These are phyloP conservation scores for Linum tenue DNA, from an alignment of 345 rosid species.

Conservation along the genomic window DNA sequence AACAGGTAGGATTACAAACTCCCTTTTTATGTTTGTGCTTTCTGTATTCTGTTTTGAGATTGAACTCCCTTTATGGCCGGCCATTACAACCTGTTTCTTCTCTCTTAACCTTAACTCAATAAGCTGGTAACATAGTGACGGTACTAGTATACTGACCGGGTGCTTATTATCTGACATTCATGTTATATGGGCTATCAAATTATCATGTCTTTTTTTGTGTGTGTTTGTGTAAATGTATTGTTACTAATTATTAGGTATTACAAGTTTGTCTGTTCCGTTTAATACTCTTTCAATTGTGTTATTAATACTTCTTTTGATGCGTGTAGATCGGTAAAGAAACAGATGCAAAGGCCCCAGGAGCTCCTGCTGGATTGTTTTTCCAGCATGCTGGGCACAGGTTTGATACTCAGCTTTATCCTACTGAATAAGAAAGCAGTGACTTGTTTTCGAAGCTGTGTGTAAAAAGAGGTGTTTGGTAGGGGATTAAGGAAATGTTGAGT, in stretches of 20 bases:
- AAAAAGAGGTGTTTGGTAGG: no score
- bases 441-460: background rate
- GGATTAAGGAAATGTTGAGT: no score
- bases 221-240: no score
- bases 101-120: background rate
- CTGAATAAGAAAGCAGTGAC: background rate
- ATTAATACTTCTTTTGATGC: background rate
- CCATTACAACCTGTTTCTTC: background rate
- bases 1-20: conserved; percentile 12
- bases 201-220: background rate
- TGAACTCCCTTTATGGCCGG: background rate
- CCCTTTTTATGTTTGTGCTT: background rate
- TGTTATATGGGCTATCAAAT: background rate
- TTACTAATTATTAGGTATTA: no score
- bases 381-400: conserved; percentile 34
- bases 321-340: conserved; percentile 23
- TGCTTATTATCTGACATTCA: background rate
- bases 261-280: no score
- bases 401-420: background rate
- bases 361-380: conserved; percentile 27
- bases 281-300: background rate
- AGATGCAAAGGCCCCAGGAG: conserved; percentile 14
- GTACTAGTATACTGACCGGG: background rate
- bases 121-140: no score
- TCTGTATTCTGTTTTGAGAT: background rate